Evolutionary conservation across 2,329 filamentous ascomycete genomes (phyloP), one percentile per base, ranked within the genome.

Genomic region (Lojkania enalia): DNA sequence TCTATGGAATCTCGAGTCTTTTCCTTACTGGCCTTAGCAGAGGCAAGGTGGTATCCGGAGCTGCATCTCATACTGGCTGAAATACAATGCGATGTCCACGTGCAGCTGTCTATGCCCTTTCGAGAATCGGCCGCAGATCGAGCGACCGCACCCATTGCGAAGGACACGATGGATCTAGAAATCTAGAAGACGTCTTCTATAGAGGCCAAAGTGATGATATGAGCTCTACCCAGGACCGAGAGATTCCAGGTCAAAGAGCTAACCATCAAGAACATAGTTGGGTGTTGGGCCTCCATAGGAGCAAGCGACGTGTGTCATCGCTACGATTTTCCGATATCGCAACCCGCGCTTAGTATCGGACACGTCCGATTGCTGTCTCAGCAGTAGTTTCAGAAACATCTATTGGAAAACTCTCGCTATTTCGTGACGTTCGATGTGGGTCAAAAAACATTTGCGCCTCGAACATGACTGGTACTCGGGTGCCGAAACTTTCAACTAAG

Each of bases 11-110:
- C 27, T 44, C 12, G 20, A 19, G 39, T 37, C 21, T 11, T 12
- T 9, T 21, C n/a, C 15, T 42, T 13, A 38, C 40, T 48, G 39
- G 39, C 30, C 35, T 30, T 19, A n/a, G n/a, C 11, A 25, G 4
- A 18, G 21, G 20, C n/a, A 38, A 15, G 35, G 16, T 42, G 20
- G 42, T 43, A 35, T 51, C 29, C 18, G 33, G 2, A 5, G 30
- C 39, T 39, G 39, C 45, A 44, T 36, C 29, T 39, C 35, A 19
- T n/a, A 48, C 35, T 48, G 39, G 44, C 15, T 42, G 19, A 30
- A 35, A 3, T 20, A n/a, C 13, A 21, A 20, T 42, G 35, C n/a
- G 37, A 11, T 21, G 27, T 35, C 20, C 31, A 21, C 48, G 14
- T 18, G 27, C 41, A 39, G 35, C 2, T 0, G 21, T 23, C 44